Evolutionary conservation across 345 rosid species (phyloP).

Genomic region (Durio zibethinus): DNA sequence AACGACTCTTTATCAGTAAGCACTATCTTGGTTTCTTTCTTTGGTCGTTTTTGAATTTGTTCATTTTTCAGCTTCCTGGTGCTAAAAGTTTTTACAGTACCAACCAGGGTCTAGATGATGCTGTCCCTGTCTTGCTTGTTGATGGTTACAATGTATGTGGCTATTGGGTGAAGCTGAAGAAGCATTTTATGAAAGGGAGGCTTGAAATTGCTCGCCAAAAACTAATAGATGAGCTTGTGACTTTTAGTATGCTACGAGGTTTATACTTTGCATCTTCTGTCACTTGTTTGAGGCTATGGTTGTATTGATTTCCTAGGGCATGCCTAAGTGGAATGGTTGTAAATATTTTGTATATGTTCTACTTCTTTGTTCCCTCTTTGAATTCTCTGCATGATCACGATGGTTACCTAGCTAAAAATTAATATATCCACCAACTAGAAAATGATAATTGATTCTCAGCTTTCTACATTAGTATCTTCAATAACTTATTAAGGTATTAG

Average conservation of each 20-base stretch:
- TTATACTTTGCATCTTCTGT: constrained; percentile 13
- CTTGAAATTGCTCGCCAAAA: constrained; percentile 83
- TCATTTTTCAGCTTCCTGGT: constrained; percentile 14
- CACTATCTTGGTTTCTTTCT: constrained; percentile 22
- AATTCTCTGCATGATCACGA: neutral
- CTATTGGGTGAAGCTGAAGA: constrained; percentile 85
- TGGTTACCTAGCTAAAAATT: constrained; percentile 8
- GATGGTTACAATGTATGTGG: constrained; percentile 98
- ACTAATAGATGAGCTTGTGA: constrained; percentile 71
- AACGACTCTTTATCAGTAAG: constrained; percentile 73
- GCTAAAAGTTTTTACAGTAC: constrained; percentile 61
- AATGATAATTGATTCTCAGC: neutral
- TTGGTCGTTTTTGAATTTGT: constrained; percentile 3
- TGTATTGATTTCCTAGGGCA: neutral
- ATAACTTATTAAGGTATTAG: neutral
- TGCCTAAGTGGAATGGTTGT: neutral
- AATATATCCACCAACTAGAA: neutral
- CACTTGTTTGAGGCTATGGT: neutral
- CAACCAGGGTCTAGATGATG: constrained; percentile 57
- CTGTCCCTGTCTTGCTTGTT: constrained; percentile 89
- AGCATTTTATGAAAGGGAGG: constrained; percentile 78
- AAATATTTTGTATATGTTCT: neutral
- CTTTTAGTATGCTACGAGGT: constrained; percentile 77
- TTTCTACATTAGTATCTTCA: neutral
- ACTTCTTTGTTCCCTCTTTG: neutral